Percentiles rank a stretch among this genome's conserved stretches.
These are phyloP conservation scores for Apiospora marii DNA, from an alignment of 2,329 filamentous ascomycete genomes.

Conservation along the genomic window DNA sequence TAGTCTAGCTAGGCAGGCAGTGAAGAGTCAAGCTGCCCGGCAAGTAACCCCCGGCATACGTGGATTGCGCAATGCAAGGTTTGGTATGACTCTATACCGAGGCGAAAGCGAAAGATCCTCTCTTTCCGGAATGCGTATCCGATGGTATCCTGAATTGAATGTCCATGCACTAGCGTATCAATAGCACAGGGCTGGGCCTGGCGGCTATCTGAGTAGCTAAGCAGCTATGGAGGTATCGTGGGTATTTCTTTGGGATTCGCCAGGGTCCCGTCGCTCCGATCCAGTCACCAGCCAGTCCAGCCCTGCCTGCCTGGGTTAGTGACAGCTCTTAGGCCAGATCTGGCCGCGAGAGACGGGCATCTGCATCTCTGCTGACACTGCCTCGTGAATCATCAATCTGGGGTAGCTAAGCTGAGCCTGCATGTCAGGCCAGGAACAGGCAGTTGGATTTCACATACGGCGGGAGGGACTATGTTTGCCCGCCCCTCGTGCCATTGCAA, in stretches of 20 bases:
- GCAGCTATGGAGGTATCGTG: not conserved
- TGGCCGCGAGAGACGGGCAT: not conserved
- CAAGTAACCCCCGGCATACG: not conserved
- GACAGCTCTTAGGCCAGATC: not conserved
- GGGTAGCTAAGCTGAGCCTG: constrained; percentile 3
- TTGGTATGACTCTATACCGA: constrained; percentile 18
- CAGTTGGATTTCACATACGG: not conserved
- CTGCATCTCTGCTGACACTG: constrained; percentile 8
- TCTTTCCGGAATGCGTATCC: constrained; percentile 4
- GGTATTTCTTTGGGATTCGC: not conserved
- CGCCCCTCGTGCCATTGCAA: not conserved
- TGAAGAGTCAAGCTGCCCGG: not conserved
- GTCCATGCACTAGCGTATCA: not conserved
- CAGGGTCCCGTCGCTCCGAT: not conserved
- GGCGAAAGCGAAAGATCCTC: not conserved
- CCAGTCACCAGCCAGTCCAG: constrained; percentile 16
- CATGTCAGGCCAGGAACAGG: constrained; percentile 19
- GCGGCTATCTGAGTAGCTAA: not conserved
- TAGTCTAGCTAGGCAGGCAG: not conserved
- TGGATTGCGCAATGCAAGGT: not conserved
- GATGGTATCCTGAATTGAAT: not conserved
- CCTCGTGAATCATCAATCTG: constrained; percentile 14
- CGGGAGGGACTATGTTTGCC: not conserved
- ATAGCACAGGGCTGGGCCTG: constrained; percentile 15
- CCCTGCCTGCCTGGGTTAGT: not conserved